Evolutionary conservation across 169 alveolate genomes (phyloP), one percentile per base, ranked within the genome.

Genomic region (Cryptosporidium tyzzeri): DNA sequence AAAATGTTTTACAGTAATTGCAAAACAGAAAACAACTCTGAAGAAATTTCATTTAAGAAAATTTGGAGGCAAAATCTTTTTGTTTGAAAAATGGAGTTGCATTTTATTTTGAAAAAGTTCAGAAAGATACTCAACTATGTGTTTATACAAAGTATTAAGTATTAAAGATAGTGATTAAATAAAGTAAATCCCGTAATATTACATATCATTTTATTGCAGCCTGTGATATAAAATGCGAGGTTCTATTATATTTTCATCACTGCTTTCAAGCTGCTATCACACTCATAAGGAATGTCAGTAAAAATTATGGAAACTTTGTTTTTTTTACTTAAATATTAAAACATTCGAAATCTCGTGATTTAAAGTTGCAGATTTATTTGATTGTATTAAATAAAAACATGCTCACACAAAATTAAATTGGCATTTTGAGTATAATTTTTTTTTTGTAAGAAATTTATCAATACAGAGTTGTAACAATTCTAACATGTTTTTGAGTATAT

Each of bases 261-360:
- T 41, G n/a, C 48, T 44, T 67, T 95, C 92, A 71, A 97, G 97
- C 84, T 65, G 58, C 94, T 96, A 7, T 96, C 95, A 89, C 96
- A 96, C 95, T 95, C 95, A 51, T 98, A 98, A 5, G 98, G 95
- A 37, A 97, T 93, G 74, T 95, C 99, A 45, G 95, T 92, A 35
- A 97, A 95, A 50, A 94, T 94, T 21, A 95, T 92, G 23, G 94
- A 94, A 51, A 86, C 84, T 55, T 92, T 71, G 67, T 55, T 89
- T 85, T 62, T 91, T 91, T 59, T 93, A 92, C 58, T 87, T 93
- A 67, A 93, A 86, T 61, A 91, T 94, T 23, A 93, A 85, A 39
- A 58, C 58, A 18, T 48, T 62, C 45, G 69, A 3, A 44, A 75
- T 70, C 26, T 21, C 69, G 16, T 51, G 69, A 68, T 23, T 23